Base-by-base conservation (phyloP, 768 basidiomycete genomes). In the Hypsizygus marmoreus region DNA sequence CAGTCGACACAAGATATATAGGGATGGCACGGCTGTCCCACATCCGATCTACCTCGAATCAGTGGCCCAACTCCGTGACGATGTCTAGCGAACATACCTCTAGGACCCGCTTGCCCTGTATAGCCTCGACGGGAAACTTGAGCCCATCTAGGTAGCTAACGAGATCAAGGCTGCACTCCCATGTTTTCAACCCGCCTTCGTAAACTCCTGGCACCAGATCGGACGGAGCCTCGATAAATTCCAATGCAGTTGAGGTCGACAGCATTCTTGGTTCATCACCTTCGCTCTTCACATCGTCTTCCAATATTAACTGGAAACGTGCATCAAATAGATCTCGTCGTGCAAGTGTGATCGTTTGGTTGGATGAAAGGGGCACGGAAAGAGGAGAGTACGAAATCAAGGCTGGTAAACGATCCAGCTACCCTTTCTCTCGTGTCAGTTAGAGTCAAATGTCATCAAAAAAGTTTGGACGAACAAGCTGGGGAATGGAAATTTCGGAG, bases 131-230 rank as follows among this genome's bases (percentile, higher is more conserved):
- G 4, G 47, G 40, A 22, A 55, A 55, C 14, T 59, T 56, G 34
- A 73, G 49, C 16, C 64, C 56, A 43, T 75, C 69, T 10, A 90
- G 69, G 54, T 84, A 86, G 25, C 80, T 74, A 0, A 88, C 89
- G 2, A 98, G 73, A 63, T 98, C 95, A 11, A 94, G 66, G 37
- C 90, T 88, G 54, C 92, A 95, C 64, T 99, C 95, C 95, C 95
- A 99, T 2, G 94, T 97, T 67, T 98, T 97, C 40, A 98, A 64
- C 4, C 95, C 95, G 16, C 95, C 95, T 68, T 99, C 95, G 55
- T 99, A 98, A 0, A 93, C 75, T 1, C 93, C 86, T 2, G 93
- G 88, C 3, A 97, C 81, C 11, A 99, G 79, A 65, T 98, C 95
- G 0, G 92, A 91, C 0, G 88, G 88, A 1, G 85, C 81, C 52